These are phyloP conservation scores for Fusarium sp. DNA, from an alignment of 2,329 filamentous ascomycete species.

Conservation along the genomic window DNA sequence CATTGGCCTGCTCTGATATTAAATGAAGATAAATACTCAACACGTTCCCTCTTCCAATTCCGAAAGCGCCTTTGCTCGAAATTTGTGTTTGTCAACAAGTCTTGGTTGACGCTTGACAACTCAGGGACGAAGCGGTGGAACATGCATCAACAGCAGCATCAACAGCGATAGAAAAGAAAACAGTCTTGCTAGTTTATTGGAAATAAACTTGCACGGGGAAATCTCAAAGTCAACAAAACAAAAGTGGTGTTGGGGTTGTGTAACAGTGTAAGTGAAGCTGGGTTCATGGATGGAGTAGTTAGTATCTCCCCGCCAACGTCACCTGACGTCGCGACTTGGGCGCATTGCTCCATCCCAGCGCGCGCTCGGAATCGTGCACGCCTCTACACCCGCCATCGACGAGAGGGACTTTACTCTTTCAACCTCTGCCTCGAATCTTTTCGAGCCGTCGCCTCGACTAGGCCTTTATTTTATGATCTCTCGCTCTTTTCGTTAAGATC, in stretches of 20 bases:
- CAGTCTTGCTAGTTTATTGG: neutral
- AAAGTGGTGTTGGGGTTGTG: neutral
- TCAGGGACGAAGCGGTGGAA: neutral
- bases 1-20: neutral
- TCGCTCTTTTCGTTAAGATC: neutral
- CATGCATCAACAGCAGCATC: neutral
- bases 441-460: constrained; percentile 8
- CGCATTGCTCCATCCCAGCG: constrained; percentile 28
- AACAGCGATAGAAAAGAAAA: neutral
- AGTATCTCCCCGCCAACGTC: constrained; percentile 30
- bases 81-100: neutral
- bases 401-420: constrained; percentile 10
- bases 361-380: constrained; percentile 16
- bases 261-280: constrained; percentile 1
- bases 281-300: neutral
- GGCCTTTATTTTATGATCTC: neutral
- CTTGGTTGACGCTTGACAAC: neutral
- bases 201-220: neutral
- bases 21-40: neutral
- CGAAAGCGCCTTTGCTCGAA: neutral
- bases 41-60: neutral
- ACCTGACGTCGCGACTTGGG: constrained; percentile 46
- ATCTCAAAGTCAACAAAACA: neutral
- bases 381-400: constrained; percentile 17
- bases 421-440: constrained; percentile 8